A percentile compares a stretch with the other conserved stretches of the same genome.
Evolutionary conservation across 169 alveolate species (phyloP).

Genomic region (Plasmodium coatneyi): DNA sequence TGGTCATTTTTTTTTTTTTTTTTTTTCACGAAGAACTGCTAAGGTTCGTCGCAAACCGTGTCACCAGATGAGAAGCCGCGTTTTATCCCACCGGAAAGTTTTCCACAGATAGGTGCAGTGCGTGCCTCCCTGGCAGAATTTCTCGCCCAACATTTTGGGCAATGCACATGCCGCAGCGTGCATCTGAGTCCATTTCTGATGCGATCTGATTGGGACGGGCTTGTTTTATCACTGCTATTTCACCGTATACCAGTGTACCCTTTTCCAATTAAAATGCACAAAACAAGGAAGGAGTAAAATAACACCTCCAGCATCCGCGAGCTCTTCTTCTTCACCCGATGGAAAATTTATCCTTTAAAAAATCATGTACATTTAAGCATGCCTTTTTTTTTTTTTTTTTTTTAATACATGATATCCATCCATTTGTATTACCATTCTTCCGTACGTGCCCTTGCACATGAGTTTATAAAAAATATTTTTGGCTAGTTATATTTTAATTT

Average conservation of each 20-base stretch:
- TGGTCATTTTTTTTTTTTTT: background rate
- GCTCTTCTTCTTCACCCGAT: background rate
- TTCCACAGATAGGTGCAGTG: background rate
- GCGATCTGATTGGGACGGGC: background rate
- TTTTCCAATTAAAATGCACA: background rate
- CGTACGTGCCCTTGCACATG: background rate
- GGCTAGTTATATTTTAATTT: background rate
- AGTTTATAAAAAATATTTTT: background rate
- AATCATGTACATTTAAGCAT: background rate
- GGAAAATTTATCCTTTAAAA: background rate
- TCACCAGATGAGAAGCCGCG: background rate
- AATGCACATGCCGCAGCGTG: background rate
- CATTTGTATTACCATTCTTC: background rate
- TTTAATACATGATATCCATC: background rate
- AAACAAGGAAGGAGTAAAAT: background rate
- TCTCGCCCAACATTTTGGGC: background rate
- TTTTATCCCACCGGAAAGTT: background rate
- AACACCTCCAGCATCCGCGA: background rate
- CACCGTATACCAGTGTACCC: background rate
- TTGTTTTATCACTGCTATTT: background rate
- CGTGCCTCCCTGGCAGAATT: background rate
- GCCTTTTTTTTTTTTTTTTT: conserved; percentile 12
- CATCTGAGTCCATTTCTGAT: background rate
- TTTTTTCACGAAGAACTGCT: background rate
- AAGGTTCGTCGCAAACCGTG: background rate